Conservation (phyloP, 441 rosid species). For the Gossypium gossypioides region DNA sequence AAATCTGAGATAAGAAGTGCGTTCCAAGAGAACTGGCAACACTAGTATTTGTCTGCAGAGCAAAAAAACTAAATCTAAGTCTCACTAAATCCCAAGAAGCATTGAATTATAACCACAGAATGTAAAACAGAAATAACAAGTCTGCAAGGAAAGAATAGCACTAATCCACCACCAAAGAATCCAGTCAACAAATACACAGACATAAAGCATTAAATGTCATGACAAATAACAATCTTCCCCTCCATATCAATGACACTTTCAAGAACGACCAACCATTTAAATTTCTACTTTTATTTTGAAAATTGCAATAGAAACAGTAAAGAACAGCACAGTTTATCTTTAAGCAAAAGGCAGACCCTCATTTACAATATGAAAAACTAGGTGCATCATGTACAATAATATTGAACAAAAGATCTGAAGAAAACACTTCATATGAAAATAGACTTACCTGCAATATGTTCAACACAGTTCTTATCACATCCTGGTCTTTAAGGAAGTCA, state of each 20-base stretch:
- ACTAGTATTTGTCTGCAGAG: slow-evolving; percentile 94
- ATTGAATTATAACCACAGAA: background rate
- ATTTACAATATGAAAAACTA: background rate
- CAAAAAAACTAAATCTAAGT: background rate
- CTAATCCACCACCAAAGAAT: background rate
- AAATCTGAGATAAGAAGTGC: slow-evolving; percentile 76
- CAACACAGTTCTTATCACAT: slow-evolving; percentile 80
- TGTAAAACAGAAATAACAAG: background rate
- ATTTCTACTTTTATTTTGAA: background rate
- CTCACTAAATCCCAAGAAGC: slow-evolving; percentile 2
- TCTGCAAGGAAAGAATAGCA: background rate
- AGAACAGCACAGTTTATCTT: background rate
- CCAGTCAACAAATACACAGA: background rate
- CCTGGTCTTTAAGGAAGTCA: slow-evolving; percentile 88
- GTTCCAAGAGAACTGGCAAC: slow-evolving; percentile 94
- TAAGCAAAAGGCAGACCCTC: background rate
- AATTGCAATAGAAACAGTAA: background rate
- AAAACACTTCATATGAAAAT: background rate
- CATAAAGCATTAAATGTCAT: background rate
- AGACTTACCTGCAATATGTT: slow-evolving; percentile 79
- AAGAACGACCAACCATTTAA: background rate
- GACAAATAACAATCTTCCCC: too few species aligned
- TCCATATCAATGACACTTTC: too few species aligned
- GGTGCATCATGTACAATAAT: background rate
- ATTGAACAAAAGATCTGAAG: background rate